Evolutionary conservation across 2,329 filamentous ascomycete species (phyloP).

Genomic region (Septoria petroselini): DNA sequence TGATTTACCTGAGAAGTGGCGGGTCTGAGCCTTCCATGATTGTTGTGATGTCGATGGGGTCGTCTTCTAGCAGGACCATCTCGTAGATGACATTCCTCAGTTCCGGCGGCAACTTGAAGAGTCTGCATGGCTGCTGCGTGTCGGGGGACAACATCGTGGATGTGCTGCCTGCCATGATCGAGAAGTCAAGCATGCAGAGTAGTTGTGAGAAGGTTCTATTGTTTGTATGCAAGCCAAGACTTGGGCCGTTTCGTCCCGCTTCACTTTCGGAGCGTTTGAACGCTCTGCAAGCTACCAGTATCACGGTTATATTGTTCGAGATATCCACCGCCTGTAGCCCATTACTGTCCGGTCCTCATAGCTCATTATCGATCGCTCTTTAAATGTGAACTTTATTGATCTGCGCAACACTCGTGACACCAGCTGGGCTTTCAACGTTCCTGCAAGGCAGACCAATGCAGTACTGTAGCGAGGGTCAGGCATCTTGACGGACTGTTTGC

Average conservation of each 20-base stretch:
- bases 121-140: not conserved
- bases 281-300: too few relatives aligned
- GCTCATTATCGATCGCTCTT: not conserved
- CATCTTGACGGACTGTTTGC: not conserved
- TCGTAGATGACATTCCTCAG: not conserved
- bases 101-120: not conserved
- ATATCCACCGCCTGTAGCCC: too few relatives aligned
- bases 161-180: too few relatives aligned
- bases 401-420: conserved; percentile 49
- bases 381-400: conserved; percentile 37
- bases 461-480: not conserved
- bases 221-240: too few relatives aligned
- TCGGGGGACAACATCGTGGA: too few relatives aligned
- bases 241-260: too few relatives aligned
- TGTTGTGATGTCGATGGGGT: not conserved
- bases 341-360: too few relatives aligned
- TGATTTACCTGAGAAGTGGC: not conserved
- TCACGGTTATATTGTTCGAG: too few relatives aligned
- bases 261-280: too few relatives aligned
- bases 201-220: too few relatives aligned
- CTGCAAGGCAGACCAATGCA: not conserved
- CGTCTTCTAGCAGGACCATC: not conserved
- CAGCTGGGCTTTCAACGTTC: conserved; percentile 26
- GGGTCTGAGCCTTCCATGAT: not conserved
- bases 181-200: too few relatives aligned